Percentiles rank a stretch among this genome's conserved stretches.
Evolutionary conservation across 495 filamentous ascomycete genomes (phyloP).

Genomic region (Eremomyces bilateralis): DNA sequence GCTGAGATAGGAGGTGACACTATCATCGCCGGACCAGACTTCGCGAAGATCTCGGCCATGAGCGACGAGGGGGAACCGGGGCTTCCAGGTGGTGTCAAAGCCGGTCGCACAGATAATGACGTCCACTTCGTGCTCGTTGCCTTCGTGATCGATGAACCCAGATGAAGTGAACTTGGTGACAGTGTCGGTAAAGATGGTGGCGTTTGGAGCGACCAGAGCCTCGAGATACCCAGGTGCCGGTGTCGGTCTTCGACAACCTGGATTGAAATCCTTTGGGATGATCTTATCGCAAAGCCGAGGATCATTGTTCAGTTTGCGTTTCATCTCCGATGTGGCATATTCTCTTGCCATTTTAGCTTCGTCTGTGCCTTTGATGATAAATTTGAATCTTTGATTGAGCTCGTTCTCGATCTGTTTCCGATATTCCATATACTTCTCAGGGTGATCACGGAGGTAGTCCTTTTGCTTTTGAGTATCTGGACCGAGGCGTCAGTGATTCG

Average conservation of each 20-base stretch:
- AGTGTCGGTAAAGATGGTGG: constrained; percentile 16
- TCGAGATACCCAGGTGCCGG: constrained; percentile 20
- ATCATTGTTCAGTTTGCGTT: constrained; percentile 13
- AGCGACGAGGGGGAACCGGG: constrained; percentile 18
- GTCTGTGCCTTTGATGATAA: constrained; percentile 20
- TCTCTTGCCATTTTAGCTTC: constrained; percentile 15
- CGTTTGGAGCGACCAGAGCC: constrained; percentile 15
- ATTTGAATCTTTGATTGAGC: constrained; percentile 23
- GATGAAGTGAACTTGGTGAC: constrained; percentile 11
- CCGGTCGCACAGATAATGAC: constrained; percentile 21
- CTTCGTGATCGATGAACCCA: constrained; percentile 17
- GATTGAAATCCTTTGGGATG: constrained; percentile 20
- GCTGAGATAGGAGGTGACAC: constrained; percentile 16
- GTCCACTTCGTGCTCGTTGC: constrained; percentile 16
- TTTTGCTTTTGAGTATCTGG: constrained; percentile 16
- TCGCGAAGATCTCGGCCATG: constrained; percentile 14
- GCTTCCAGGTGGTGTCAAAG: constrained; percentile 20
- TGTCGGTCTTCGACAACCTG: constrained; percentile 19
- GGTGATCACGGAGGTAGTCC: constrained; percentile 14
- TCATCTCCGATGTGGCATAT: constrained; percentile 17
- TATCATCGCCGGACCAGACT: constrained; percentile 12
- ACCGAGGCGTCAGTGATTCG: not conserved
- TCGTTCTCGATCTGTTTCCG: constrained; percentile 23
- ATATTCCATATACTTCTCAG: constrained; percentile 20
- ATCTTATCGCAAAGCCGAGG: constrained; percentile 15